Evolutionary conservation across 2,329 filamentous ascomycete species (phyloP).

Genomic region (Colletotrichum costaricense): DNA sequence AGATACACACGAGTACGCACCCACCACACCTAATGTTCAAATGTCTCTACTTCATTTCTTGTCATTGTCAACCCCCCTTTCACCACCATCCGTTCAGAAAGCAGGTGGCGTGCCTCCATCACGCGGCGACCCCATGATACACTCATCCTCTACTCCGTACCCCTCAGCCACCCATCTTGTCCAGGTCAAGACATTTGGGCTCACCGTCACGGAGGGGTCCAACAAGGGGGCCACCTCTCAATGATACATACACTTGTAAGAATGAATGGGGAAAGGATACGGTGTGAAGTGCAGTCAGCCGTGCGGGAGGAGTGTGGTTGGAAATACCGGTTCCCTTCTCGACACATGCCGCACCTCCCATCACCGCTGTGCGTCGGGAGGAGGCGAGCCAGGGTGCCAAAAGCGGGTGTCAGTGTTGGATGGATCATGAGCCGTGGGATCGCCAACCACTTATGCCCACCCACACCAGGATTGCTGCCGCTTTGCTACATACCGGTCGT

Average conservation of each 20-base stretch:
- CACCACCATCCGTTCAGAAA: conserved; percentile 2
- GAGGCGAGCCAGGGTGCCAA: conserved; percentile 10
- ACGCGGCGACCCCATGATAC: conserved; percentile 29
- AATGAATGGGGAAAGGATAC: neutral
- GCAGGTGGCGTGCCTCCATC: conserved; percentile 32
- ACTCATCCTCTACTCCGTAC: neutral
- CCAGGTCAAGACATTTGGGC: neutral
- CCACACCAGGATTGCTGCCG: neutral
- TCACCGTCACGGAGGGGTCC: neutral
- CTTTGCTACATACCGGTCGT: neutral
- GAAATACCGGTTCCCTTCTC: conserved; percentile 5
- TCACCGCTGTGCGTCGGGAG: conserved; percentile 6
- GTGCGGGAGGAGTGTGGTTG: conserved; percentile 22
- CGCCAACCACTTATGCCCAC: neutral
- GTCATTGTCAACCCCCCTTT: neutral
- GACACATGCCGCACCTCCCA: conserved; percentile 17
- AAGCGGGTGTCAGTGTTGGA: neutral
- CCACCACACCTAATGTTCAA: neutral
- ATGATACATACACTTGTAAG: neutral
- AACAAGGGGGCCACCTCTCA: neutral
- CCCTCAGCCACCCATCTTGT: neutral
- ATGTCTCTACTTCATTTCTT: neutral
- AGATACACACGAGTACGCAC: neutral
- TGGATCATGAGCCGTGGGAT: conserved; percentile 1
- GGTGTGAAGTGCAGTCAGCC: conserved; percentile 19